Conservation (phyloP, 805 yeast species). For the Candida manassasensis region DNA sequence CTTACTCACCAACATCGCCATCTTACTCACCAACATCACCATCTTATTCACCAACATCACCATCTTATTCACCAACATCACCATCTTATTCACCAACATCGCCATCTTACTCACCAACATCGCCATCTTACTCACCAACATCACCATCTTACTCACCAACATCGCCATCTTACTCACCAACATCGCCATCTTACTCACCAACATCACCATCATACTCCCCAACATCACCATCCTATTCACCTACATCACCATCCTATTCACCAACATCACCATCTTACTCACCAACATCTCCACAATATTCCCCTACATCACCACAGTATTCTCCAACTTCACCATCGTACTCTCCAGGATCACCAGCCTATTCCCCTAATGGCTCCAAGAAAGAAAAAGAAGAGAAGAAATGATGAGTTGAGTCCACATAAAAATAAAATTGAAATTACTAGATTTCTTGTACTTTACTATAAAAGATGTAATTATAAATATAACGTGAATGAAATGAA, state of each 20-base stretch:
- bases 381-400: constrained; percentile 19
- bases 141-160: constrained; percentile 70
- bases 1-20: constrained; percentile 68
- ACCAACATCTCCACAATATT: constrained; percentile 46
- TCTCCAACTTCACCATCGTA: constrained; percentile 74
- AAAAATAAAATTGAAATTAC: not conserved
- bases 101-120: constrained; percentile 71
- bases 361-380: constrained; percentile 65
- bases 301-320: constrained; percentile 76
- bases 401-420: not conserved
- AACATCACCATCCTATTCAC: constrained; percentile 75
- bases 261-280: constrained; percentile 78
- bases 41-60: constrained; percentile 69
- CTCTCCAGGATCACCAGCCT: constrained; percentile 45
- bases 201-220: constrained; percentile 65
- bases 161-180: constrained; percentile 76
- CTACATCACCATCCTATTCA: constrained; percentile 64
- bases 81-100: constrained; percentile 64
- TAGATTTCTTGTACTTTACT: constrained; percentile 1
- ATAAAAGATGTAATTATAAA: constrained; percentile 1
- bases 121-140: constrained; percentile 77
- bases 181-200: constrained; percentile 64
- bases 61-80: constrained; percentile 55
- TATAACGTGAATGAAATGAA: not conserved
- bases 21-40: constrained; percentile 78